Evolutionary conservation across 768 basidiomycete species (phyloP), one percentile per base, ranked within the genome.

Genomic region (Erythrobasidium yunnanense): DNA sequence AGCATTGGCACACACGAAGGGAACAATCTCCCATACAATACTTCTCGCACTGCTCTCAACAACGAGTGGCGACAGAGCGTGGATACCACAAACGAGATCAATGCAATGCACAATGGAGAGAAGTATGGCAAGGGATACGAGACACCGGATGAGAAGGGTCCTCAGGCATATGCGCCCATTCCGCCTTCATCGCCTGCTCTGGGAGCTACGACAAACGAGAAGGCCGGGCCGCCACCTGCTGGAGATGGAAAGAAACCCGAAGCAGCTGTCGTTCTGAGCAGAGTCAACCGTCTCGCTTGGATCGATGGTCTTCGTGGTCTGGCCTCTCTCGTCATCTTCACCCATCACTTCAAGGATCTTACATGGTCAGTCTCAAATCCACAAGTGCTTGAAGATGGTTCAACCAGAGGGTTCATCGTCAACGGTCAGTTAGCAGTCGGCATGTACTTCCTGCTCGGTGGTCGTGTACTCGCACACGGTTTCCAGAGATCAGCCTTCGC

Each of bases 291-390:
- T 25, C 67, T 73, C 65, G 73, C 71, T 49, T 74, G 74, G 74
- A 74, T 74, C 55, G 74, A 74, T 57, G 74, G 74, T 33, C 56
- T 74, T 5, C 69, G 74, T 22, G 74, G 74, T 54, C 53, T 73
- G 55, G 74, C 74, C 8, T 70, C 70, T n/a, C 38, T 74, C 66
- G 67, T 74, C 71, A 74, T 74, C 70, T 74, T 74, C 72, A 71
- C 73, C 35, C 74, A 74, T 58, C 73, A 73, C 62, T 74, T 71
- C 55, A 57, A 70, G 53, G 73, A 73, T 57, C 38, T 74, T 22
- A 74, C 74, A 27, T 74, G 72, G 72, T 51, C 70, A 15, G 66
- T 69, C 38, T 51, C 56, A 20, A 65, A 70, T 56, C 74, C 74
- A n/a, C 66, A 68, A 34, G 70, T 69, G 5, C 67, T 74, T 34